phyloP scores from a whole-genome alignment of 2,329 filamentous ascomycete species.

The Basipetospora chlamydospora region DNA sequence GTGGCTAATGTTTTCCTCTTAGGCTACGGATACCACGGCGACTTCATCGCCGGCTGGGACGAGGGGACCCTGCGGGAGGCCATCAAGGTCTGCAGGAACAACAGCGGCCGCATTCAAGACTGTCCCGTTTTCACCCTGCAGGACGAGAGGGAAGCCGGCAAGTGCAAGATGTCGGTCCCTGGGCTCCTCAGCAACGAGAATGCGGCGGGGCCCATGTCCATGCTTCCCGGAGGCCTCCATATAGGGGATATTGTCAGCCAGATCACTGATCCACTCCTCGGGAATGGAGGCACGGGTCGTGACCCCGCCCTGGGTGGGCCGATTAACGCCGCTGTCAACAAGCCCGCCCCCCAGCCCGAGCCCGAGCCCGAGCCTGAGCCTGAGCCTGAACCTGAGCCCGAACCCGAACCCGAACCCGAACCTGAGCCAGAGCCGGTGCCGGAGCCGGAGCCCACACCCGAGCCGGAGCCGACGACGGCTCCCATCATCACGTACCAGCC shows the following conservation, averaged over 20 bases:
- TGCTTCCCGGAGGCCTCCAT: slow-evolving; percentile 43
- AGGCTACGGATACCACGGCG: slow-evolving; percentile 65
- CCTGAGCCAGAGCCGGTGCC: slow-evolving; percentile 6
- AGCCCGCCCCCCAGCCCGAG: neutral
- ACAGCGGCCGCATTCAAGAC: slow-evolving; percentile 53
- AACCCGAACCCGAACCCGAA: neutral
- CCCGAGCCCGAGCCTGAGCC: slow-evolving; percentile 5
- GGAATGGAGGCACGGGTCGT: neutral
- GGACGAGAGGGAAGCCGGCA: slow-evolving; percentile 34
- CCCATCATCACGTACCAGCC: slow-evolving; percentile 14
- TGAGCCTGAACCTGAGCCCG: slow-evolving; percentile 5
- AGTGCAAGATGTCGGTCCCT: slow-evolving; percentile 52
- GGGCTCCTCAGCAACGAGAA: slow-evolving; percentile 41
- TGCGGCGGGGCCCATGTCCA: slow-evolving; percentile 34
- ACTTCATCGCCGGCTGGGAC: slow-evolving; percentile 73
- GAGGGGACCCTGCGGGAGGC: slow-evolving; percentile 52
- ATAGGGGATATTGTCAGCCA: neutral
- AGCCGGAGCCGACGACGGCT: no score
- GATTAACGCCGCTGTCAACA: neutral
- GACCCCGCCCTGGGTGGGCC: neutral
- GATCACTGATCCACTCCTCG: neutral
- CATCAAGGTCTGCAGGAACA: slow-evolving; percentile 60
- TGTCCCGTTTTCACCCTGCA: slow-evolving; percentile 65
- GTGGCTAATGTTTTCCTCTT: no score
- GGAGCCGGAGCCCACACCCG: neutral